Evolutionary conservation across 495 filamentous ascomycete species (phyloP).

Genomic region (Mycothermus thermophilus): DNA sequence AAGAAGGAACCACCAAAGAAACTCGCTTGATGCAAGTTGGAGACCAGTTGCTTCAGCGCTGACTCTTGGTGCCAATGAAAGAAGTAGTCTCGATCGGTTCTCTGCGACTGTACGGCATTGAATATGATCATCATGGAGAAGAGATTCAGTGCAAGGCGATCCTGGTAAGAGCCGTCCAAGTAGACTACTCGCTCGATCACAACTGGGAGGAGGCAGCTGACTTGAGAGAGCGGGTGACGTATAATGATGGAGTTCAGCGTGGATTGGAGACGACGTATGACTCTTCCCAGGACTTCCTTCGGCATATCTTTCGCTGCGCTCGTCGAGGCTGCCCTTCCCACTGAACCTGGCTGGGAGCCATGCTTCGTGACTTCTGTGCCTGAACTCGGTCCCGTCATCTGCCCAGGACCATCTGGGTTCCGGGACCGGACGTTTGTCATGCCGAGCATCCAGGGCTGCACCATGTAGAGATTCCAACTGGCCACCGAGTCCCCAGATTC

Average conservation of each 20-base stretch:
- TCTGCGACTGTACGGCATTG: slow-evolving; percentile 82
- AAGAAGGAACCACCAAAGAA: slow-evolving; percentile 80
- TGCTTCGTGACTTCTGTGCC: no score
- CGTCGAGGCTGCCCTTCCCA: no score
- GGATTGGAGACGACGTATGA: no score
- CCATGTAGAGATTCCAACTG: slow-evolving; percentile 64
- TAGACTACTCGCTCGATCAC: slow-evolving; percentile 58
- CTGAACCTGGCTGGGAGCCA: no score
- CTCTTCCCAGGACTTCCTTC: no score
- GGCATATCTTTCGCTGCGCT: no score
- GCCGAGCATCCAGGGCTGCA: slow-evolving; percentile 42
- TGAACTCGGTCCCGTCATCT: no score
- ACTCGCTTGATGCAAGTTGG: slow-evolving; percentile 71
- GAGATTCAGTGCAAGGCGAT: slow-evolving; percentile 69
- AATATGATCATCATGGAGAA: slow-evolving; percentile 69
- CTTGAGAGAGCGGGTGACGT: slow-evolving; percentile 58
- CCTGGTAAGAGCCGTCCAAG: slow-evolving; percentile 69
- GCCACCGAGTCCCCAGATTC: slow-evolving; percentile 28
- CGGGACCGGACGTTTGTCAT: slow-evolving; percentile 40
- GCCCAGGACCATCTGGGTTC: no score
- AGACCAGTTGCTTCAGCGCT: slow-evolving; percentile 48
- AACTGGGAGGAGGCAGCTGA: slow-evolving; percentile 50
- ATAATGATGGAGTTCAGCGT: slow-evolving; percentile 68
- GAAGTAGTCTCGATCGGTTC: slow-evolving; percentile 73
- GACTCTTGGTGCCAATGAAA: slow-evolving; percentile 62